Conservation (phyloP, 495 filamentous ascomycete genomes). For the Trichocladium antarcticum region DNA sequence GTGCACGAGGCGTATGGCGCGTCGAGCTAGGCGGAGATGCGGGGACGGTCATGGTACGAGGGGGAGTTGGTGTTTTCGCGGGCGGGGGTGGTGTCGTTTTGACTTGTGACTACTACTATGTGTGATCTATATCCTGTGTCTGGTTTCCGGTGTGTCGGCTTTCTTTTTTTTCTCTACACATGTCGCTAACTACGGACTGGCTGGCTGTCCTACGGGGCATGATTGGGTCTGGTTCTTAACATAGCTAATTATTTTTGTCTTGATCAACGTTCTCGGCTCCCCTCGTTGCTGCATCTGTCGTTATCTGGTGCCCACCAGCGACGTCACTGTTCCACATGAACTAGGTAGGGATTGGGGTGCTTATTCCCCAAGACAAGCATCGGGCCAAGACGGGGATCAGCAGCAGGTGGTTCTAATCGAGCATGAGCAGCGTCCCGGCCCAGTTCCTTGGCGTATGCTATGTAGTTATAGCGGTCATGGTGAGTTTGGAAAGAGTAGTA, state of each 20-base stretch:
- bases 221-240: not conserved
- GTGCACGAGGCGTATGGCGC: conserved; percentile 48
- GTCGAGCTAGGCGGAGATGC: conserved; percentile 11
- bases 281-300: too few species aligned
- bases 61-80: not conserved
- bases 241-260: not conserved
- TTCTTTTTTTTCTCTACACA: not conserved
- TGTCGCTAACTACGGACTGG: not conserved
- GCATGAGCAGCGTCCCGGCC: too few species aligned
- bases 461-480: too few species aligned
- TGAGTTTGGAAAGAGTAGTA: too few species aligned
- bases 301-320: too few species aligned
- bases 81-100: not conserved
- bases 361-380: too few species aligned
- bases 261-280: not conserved
- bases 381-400: too few species aligned
- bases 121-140: not conserved
- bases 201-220: not conserved
- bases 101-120: not conserved
- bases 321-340: too few species aligned
- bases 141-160: not conserved
- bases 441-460: too few species aligned
- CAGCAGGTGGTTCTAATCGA: too few species aligned
- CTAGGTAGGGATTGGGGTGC: too few species aligned
- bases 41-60: not conserved